phyloP scores from a whole-genome alignment of 75 land plant species.

The Azolla pinnata region DNA sequence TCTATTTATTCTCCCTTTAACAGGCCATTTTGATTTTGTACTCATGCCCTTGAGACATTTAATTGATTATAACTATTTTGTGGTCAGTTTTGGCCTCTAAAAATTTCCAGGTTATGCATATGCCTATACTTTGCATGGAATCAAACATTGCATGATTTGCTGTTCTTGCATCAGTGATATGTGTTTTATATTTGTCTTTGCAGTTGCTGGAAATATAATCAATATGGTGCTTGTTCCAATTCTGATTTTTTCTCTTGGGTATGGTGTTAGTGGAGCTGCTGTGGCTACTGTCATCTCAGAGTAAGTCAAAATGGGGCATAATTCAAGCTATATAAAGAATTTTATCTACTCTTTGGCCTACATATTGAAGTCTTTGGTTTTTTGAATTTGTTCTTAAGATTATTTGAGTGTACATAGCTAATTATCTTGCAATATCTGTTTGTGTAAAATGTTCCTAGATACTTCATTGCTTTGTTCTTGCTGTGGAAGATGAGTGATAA shows the following conservation, averaged over 20 bases:
- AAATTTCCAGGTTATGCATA: no score
- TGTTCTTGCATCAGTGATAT: neutral
- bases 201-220: slow-evolving; percentile 59
- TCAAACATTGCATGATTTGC: neutral
- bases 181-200: slow-evolving; percentile 1
- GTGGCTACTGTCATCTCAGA: slow-evolving; percentile 85
- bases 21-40: no score
- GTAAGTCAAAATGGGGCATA: slow-evolving; percentile 32
- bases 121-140: no score
- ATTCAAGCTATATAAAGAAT: neutral
- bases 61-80: neutral
- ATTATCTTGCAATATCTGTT: neutral
- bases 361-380: no score
- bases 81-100: no score
- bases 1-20: no score
- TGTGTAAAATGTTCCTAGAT: slow-evolving; percentile 33
- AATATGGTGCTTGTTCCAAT: slow-evolving; percentile 78
- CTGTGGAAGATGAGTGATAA: slow-evolving; percentile 40
- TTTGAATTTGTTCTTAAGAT: neutral
- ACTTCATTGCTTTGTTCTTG: slow-evolving; percentile 49
- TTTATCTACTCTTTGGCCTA: neutral
- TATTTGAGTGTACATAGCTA: neutral
- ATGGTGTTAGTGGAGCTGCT: slow-evolving; percentile 92
- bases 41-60: neutral
- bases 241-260: slow-evolving; percentile 45